Evolutionary conservation across 164 flowering plant genomes (phyloP).

Genomic region (Paratinospora sagittata): DNA sequence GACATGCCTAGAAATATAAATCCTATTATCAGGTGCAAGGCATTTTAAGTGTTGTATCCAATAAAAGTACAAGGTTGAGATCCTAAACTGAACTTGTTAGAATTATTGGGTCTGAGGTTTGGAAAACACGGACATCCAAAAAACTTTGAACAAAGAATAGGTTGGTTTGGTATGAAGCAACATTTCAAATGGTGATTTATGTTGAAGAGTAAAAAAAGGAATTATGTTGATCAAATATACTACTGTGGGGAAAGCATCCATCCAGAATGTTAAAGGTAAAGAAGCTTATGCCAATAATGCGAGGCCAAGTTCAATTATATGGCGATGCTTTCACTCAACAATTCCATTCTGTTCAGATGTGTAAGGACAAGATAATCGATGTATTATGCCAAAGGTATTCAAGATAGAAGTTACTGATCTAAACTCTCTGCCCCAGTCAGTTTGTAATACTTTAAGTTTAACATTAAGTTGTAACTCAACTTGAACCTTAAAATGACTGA

Average conservation of each 20-base stretch:
- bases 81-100: too few relatives aligned
- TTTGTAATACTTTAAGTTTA: neutral
- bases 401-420: neutral
- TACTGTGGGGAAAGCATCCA: neutral
- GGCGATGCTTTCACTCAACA: conserved; percentile 4
- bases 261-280: neutral
- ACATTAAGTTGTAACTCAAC: neutral
- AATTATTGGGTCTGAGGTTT: too few relatives aligned
- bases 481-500: neutral
- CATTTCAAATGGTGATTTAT: neutral
- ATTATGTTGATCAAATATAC: conserved; percentile 1
- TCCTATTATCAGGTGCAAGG: too few relatives aligned
- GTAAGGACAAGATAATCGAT: conserved; percentile 1
- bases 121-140: too few relatives aligned
- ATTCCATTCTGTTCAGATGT: conserved; percentile 8
- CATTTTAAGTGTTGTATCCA: neutral
- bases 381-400: neutral
- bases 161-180: neutral
- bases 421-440: neutral
- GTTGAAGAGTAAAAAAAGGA: neutral
- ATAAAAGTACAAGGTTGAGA: too few relatives aligned
- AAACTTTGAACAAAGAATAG: neutral
- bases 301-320: neutral
- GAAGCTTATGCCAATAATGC: neutral
- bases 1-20: neutral